Conservation (phyloP, 352 stramenopile species). For the Globisporangium yorkense region DNA sequence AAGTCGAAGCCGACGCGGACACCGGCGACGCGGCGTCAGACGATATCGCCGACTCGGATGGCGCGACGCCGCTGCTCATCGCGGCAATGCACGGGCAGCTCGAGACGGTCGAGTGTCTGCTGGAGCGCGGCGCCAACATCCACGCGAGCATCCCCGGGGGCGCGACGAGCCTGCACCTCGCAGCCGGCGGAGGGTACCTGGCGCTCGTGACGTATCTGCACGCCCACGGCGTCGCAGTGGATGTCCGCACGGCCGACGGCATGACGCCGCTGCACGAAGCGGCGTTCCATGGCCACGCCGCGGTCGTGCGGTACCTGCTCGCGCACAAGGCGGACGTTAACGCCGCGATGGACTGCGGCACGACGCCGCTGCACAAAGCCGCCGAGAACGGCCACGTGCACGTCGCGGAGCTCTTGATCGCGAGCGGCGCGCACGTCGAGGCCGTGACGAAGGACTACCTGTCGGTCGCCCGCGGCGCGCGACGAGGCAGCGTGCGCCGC, state of each 20-base stretch:
- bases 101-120: slow-evolving; percentile 43
- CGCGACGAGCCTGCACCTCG: slow-evolving; percentile 44
- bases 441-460: slow-evolving; percentile 50
- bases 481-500: slow-evolving; percentile 10
- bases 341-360: slow-evolving; percentile 39
- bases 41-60: slow-evolving; percentile 22
- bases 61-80: slow-evolving; percentile 49
- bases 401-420: slow-evolving; percentile 44
- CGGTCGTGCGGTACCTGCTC: slow-evolving; percentile 33
- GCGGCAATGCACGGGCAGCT: slow-evolving; percentile 54
- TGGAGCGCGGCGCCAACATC: slow-evolving; percentile 35
- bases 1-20: background rate
- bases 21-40: slow-evolving; percentile 5
- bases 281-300: slow-evolving; percentile 34
- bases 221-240: slow-evolving; percentile 28
- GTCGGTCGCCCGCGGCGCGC: slow-evolving; percentile 15
- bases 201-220: slow-evolving; percentile 38
- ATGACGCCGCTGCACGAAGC: slow-evolving; percentile 50
- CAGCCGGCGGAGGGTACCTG: slow-evolving; percentile 34
- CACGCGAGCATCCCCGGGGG: slow-evolving; percentile 35
- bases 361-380: slow-evolving; percentile 43
- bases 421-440: slow-evolving; percentile 46
- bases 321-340: slow-evolving; percentile 39
- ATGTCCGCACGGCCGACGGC: slow-evolving; percentile 29
- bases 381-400: slow-evolving; percentile 45